Conservation (phyloP, 1,139 yeast species). For the Debaryomycetaceae sp. region DNA sequence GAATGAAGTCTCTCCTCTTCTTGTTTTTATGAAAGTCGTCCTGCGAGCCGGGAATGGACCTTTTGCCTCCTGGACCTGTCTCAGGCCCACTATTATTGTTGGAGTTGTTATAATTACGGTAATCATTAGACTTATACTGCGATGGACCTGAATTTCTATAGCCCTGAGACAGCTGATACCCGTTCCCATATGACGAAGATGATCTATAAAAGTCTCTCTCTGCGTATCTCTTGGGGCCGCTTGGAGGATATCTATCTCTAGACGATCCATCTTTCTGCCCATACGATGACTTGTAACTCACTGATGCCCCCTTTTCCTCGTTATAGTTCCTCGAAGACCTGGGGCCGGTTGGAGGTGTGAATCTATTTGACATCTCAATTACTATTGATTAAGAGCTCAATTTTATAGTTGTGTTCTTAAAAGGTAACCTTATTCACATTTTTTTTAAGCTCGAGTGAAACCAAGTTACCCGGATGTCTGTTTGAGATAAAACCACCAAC, state of each 20-base stretch:
- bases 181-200: conserved; percentile 3
- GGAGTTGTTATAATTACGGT: conserved; percentile 2
- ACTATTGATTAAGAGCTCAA: not conserved
- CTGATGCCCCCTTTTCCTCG: conserved; percentile 6
- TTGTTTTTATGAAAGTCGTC: conserved; percentile 15
- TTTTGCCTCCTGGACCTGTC: conserved; percentile 10
- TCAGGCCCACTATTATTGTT: conserved; percentile 1
- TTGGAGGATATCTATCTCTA: conserved; percentile 9
- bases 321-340: conserved; percentile 23
- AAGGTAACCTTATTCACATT: not conserved
- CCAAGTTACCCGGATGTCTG: not conserved
- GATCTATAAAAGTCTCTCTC: conserved; percentile 19
- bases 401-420: not conserved
- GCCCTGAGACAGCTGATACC: conserved; percentile 6
- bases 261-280: conserved; percentile 6
- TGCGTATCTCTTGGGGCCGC: conserved; percentile 14
- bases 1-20: conserved; percentile 12
- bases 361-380: conserved; percentile 37
- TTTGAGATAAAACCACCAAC: not conserved
- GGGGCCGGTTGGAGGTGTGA: conserved; percentile 40
- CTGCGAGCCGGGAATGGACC: conserved; percentile 19
- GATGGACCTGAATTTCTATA: conserved; percentile 12
- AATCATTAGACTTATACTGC: conserved; percentile 8
- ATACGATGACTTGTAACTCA: conserved; percentile 7
- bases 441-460: not conserved